These are phyloP conservation scores for Phlegmacium glaucopus DNA, from an alignment of 768 basidiomycete species.

Conservation along the genomic window DNA sequence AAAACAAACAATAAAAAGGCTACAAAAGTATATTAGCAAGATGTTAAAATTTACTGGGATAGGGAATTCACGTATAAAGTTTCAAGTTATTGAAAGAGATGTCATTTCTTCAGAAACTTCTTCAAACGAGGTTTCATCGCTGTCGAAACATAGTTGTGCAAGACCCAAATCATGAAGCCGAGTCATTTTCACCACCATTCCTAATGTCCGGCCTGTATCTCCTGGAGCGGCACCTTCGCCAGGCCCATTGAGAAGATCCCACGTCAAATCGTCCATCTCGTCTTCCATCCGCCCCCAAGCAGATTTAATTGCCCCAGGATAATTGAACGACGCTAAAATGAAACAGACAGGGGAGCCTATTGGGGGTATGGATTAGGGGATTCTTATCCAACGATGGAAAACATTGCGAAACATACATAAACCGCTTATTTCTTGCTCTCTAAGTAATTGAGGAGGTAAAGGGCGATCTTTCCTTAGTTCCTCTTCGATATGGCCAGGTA, in stretches of 20 bases:
- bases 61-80: no score
- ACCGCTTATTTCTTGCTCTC: constrained; percentile 73
- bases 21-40: no score
- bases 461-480: constrained; percentile 12
- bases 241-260: constrained; percentile 54
- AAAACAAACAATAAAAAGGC: no score
- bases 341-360: constrained; percentile 80
- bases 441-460: constrained; percentile 17
- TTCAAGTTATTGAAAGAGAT: no score
- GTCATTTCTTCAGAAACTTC: no score
- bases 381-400: not conserved
- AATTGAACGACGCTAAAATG: constrained; percentile 63
- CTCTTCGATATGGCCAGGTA: constrained; percentile 43
- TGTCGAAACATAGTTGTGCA: constrained; percentile 53
- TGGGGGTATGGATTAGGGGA: not conserved
- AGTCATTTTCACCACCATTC: constrained; percentile 74
- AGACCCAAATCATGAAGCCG: constrained; percentile 71
- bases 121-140: no score
- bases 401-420: constrained; percentile 50
- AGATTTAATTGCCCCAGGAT: constrained; percentile 58
- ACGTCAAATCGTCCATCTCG: constrained; percentile 65
- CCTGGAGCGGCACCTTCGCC: constrained; percentile 34
- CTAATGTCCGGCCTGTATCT: constrained; percentile 36
- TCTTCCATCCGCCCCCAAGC: constrained; percentile 69
- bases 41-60: no score